Evolutionary conservation across 2,329 filamentous ascomycete genomes (phyloP), one percentile per base, ranked within the genome.

Genomic region (Ilyonectria mors-panacis): DNA sequence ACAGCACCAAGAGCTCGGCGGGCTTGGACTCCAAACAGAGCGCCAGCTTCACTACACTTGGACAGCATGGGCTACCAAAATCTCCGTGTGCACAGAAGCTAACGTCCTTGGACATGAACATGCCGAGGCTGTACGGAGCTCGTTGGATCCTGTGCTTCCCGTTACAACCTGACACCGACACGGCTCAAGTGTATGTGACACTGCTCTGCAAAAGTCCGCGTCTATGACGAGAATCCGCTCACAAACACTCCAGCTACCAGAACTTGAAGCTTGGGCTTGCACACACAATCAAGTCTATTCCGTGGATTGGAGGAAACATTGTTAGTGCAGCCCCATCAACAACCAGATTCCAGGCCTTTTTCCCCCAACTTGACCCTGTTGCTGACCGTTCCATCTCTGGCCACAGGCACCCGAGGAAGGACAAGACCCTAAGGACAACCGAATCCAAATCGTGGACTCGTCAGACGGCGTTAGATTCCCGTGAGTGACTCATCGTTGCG

Each of bases 81-180:
- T 35, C 13, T 7, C 26, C 53, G 13, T 26, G 19, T 12, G 10
- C 21, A 1, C 37, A 39, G 21, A 28, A 28, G 4, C 35, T 55
- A 13, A 55, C 53, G 12, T 15, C 53, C 23, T 55, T 55, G 53
- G 53, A 55, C 12, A 55, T 55, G 53, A 42, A 17, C 12, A 42
- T 55, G 53, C 53, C 53, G 23, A 23, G 53, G 13, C 53, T 55
- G 5, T 55, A 55, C 21, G 53, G 53, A 26, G 53, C 53, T 19
- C 53, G 53, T 17, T 55, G 53, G 53, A 42, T 55, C 15, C 19
- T 55, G 35, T 55, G 53, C 21, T 55, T 55, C 21, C 35, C 12
- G 3, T 15, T 55, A 15, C 53, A 39, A 9, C 53, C 53, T 55
- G 33, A 21, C 6, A 42, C 35, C 12, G 8, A 42, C 53, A 4